Conservation (phyloP, 257 asterid species). For the Phtheirospermum japonicum region DNA sequence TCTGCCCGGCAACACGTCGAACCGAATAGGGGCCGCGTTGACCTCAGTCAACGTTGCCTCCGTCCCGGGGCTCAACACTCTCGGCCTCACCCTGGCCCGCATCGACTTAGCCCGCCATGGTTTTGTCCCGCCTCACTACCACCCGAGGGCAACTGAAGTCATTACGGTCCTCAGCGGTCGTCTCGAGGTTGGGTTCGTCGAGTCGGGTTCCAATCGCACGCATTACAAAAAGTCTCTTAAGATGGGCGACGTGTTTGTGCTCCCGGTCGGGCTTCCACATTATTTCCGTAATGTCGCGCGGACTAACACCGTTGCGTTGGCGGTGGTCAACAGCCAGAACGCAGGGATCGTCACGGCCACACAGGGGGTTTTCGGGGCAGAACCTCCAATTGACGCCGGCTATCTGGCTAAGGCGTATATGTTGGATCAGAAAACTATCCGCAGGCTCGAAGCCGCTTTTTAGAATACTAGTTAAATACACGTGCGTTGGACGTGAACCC, state of each 20-base stretch:
- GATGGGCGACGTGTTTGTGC: too few relatives aligned
- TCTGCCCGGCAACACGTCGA: slow-evolving; percentile 34
- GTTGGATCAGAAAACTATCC: slow-evolving; percentile 25
- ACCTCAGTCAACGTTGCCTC: slow-evolving; percentile 9
- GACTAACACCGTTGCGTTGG: slow-evolving; percentile 22
- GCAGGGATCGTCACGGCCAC: slow-evolving; percentile 27
- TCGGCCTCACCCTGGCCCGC: slow-evolving; percentile 33
- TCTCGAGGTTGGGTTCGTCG: too few relatives aligned
- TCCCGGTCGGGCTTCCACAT: too few relatives aligned
- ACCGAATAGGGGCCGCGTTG: slow-evolving; percentile 22
- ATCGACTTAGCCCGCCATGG: slow-evolving; percentile 33
- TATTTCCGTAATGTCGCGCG: too few relatives aligned
- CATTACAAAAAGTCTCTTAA: too few relatives aligned
- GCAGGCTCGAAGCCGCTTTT: slow-evolving; percentile 21
- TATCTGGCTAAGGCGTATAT: too few relatives aligned
- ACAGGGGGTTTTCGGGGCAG: slow-evolving; percentile 27
- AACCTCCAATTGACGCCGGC: too few relatives aligned
- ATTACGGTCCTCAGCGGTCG: too few relatives aligned
- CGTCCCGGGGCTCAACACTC: slow-evolving; percentile 39
- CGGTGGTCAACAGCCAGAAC: slow-evolving; percentile 34
- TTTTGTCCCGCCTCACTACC: slow-evolving; percentile 25
- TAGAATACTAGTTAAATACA: too few relatives aligned
- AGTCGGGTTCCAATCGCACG: too few relatives aligned
- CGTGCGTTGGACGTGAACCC: too few relatives aligned
- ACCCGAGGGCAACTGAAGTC: too few relatives aligned